Evolutionary conservation across 306 rosid genomes (phyloP).

Genomic region (Castanea sativa): DNA sequence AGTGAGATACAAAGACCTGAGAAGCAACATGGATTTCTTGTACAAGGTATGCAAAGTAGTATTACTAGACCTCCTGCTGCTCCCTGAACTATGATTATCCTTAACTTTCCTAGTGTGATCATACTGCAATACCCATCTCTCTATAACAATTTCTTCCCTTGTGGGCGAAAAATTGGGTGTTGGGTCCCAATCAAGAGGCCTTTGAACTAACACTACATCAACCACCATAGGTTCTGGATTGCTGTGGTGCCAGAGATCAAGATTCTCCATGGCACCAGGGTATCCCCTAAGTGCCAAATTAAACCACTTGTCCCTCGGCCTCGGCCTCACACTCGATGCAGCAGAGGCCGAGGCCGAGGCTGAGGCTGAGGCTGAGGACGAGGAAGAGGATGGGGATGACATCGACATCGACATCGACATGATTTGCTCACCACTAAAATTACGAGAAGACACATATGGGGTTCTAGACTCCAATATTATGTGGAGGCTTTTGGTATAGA

Average conservation of each 20-base stretch:
- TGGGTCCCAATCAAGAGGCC: conserved; percentile 42
- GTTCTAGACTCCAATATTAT: conserved; percentile 82
- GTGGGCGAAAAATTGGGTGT: conserved; percentile 37
- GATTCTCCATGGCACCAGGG: conserved; percentile 59
- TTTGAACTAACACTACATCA: conserved; percentile 75
- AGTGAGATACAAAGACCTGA: conserved; percentile 77
- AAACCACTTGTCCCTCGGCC: conserved; percentile 88
- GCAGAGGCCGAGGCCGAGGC: conserved; percentile 75
- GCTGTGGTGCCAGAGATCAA: conserved; percentile 68
- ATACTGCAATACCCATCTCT: conserved; percentile 81
- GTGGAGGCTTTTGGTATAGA: conserved; percentile 70
- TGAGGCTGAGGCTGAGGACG: too few species aligned
- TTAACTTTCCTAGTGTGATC: conserved; percentile 47
- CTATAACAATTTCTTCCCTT: conserved; percentile 65
- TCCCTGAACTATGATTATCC: conserved; percentile 43
- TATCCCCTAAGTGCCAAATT: conserved; percentile 75
- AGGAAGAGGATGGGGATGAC: too few species aligned
- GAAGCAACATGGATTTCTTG: conserved; percentile 62
- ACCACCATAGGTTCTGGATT: conserved; percentile 62
- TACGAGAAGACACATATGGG: conserved; percentile 52
- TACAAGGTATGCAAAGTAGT: conserved; percentile 49
- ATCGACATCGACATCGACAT: conserved; percentile 2
- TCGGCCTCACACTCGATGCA: conserved; percentile 68
- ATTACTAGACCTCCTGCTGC: conserved; percentile 56
- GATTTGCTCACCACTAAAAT: conserved; percentile 54